Evolutionary conservation across 345 rosid species (phyloP).

Genomic region (Geranium brycei): DNA sequence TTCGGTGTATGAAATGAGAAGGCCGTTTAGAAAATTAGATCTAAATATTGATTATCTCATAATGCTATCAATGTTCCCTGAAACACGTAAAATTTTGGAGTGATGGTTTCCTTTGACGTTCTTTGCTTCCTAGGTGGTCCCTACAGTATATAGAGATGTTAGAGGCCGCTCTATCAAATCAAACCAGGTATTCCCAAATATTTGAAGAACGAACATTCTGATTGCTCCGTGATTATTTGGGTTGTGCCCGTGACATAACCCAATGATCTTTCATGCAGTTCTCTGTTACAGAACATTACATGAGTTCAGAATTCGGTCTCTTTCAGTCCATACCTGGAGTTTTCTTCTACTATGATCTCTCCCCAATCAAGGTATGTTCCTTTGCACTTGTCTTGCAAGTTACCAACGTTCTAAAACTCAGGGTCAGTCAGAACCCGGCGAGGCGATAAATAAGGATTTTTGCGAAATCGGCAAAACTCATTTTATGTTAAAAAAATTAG

Average conservation of each 20-base stretch:
- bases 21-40: too few species aligned
- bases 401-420: too few species aligned
- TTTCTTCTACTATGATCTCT: slow-evolving; percentile 81
- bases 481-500: too few species aligned
- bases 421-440: too few species aligned
- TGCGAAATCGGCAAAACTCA: too few species aligned
- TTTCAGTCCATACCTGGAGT: slow-evolving; percentile 49
- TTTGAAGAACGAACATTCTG: neutral
- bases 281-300: slow-evolving; percentile 83
- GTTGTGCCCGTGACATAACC: slow-evolving; percentile 5
- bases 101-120: neutral
- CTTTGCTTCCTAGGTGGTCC: slow-evolving; percentile 55
- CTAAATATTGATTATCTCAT: too few species aligned
- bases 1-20: too few species aligned
- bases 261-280: slow-evolving; percentile 28
- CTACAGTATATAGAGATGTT: slow-evolving; percentile 60
- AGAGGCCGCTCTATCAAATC: slow-evolving; percentile 47
- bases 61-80: too few species aligned
- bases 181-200: slow-evolving; percentile 42
- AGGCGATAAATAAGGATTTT: too few species aligned
- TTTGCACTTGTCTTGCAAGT: slow-evolving; percentile 1
- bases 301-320: slow-evolving; percentile 35
- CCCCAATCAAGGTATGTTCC: slow-evolving; percentile 68
- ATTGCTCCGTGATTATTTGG: slow-evolving; percentile 6
- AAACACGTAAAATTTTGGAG: too few species aligned